Conservation (phyloP, 2,329 filamentous ascomycete genomes). For the Akanthomyces uredinophilus region DNA sequence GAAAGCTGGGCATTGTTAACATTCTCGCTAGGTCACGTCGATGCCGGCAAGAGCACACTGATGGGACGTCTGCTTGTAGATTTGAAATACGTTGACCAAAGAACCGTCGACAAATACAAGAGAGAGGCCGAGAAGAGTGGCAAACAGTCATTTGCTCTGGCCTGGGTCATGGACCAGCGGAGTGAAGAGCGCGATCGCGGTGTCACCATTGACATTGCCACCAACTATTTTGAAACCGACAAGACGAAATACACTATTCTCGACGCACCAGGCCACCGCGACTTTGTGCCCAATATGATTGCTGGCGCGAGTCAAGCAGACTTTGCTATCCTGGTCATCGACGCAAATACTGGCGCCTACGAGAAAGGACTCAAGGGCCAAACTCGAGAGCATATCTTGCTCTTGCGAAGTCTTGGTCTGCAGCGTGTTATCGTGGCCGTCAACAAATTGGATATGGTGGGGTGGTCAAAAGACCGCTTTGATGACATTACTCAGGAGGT, state of each 20-base stretch:
- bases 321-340: slow-evolving; percentile 90
- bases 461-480: slow-evolving; percentile 79
- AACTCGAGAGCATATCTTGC: slow-evolving; percentile 85
- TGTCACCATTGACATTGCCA: slow-evolving; percentile 95
- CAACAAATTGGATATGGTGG: slow-evolving; percentile 88
- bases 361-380: slow-evolving; percentile 91
- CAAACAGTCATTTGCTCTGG: slow-evolving; percentile 91
- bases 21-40: slow-evolving; percentile 72
- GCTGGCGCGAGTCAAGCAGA: slow-evolving; percentile 93
- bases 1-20: not conserved
- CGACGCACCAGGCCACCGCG: slow-evolving; percentile 88
- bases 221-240: slow-evolving; percentile 87
- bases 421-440: slow-evolving; percentile 83
- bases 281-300: slow-evolving; percentile 99
- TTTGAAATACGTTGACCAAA: slow-evolving; percentile 78
- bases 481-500: slow-evolving; percentile 81
- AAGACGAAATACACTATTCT: slow-evolving; percentile 87
- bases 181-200: slow-evolving; percentile 83
- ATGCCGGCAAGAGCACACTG: slow-evolving; percentile 94
- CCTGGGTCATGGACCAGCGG: slow-evolving; percentile 93
- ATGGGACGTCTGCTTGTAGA: slow-evolving; percentile 95
- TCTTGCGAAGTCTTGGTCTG: slow-evolving; percentile 87
- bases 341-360: slow-evolving; percentile 84
- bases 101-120: slow-evolving; percentile 81
- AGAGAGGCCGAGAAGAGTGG: slow-evolving; percentile 87